These are phyloP conservation scores for Dalechampia spathulata DNA, from an alignment of 441 rosid genomes.

Conservation along the genomic window DNA sequence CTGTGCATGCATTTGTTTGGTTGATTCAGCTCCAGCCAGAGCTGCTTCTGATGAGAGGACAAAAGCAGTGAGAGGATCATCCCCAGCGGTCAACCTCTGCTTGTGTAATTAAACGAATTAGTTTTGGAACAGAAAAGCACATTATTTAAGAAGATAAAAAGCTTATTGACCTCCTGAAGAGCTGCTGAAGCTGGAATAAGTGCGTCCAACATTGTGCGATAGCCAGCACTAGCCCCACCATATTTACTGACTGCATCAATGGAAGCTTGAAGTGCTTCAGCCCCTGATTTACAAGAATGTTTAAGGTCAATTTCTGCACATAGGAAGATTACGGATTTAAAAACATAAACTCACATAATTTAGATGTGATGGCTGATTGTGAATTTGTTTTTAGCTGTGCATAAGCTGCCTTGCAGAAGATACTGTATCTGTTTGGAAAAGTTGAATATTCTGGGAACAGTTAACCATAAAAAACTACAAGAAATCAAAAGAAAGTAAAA, in stretches of 20 bases:
- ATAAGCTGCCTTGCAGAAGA: constrained; percentile 87
- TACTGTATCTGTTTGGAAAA: constrained; percentile 53
- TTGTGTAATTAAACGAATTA: too few relatives aligned
- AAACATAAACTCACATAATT: constrained; percentile 57
- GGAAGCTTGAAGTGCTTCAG: constrained; percentile 78
- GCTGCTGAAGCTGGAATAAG: constrained; percentile 96
- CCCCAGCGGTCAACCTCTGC: constrained; percentile 74
- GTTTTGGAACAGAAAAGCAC: too few relatives aligned
- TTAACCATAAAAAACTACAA: too few relatives aligned
- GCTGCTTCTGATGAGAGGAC: constrained; percentile 81
- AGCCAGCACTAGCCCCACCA: constrained; percentile 90
- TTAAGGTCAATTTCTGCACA: constrained; percentile 7
- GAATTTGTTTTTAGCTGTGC: constrained; percentile 57
- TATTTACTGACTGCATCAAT: constrained; percentile 82
- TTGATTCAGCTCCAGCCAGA: constrained; percentile 82
- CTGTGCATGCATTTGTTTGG: constrained; percentile 87
- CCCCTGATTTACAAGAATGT: constrained; percentile 49
- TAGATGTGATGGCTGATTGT: constrained; percentile 46
- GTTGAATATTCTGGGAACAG: neutral
- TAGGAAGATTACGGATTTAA: constrained; percentile 5
- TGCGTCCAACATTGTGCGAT: constrained; percentile 85
- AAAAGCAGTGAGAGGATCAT: constrained; percentile 64
- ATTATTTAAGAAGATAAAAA: neutral
- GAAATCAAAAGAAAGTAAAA: too few relatives aligned
- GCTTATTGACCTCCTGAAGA: constrained; percentile 12